Base-by-base conservation (phyloP, 345 rosid genomes). In the Aegle marmelos region DNA sequence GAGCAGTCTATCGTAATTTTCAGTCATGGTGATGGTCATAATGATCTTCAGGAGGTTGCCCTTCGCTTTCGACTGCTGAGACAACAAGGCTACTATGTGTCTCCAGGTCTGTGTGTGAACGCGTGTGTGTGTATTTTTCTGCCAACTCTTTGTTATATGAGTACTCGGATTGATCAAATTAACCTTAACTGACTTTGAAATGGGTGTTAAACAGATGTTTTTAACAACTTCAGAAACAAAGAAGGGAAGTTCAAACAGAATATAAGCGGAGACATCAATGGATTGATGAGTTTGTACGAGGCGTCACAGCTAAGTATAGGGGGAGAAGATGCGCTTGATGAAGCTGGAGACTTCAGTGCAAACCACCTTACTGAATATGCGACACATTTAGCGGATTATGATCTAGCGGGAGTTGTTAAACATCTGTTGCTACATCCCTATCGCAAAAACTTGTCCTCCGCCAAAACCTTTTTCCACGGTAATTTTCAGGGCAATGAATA, bases 261-360 rank as follows among this genome's bases (percentile, higher is more conserved):
- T 21, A 37, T 60, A 30, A 14, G 60, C 13, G 69, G 67, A 54
- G 86, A 86, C 78, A 63, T 87, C 9, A 69, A 69, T 73, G 89
- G 87, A 34, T 27, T 90, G 67, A 76, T 82, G 69, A 84, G 78
- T 37, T 64, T 89, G 70, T 87, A 73, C 30, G 92, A 90, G 83
- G 97, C 97, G 73, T 83, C 91, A 17, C 87, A 86, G 28, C 80
- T 90, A 14, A 72, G 88, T 59, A 66, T 80, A 13, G 81, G 73
- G n/a, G 94, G 86, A 7, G 97, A 90, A 85, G 81, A 84, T 69
- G 62, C 33, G 33, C 88, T 88, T 13, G 89, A 86, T 28, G 83
- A 83, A 63, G 82, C 83, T 6, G 77, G 79, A 72, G 79, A 68
- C 3, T 80, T 70, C 7, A 76, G 86, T 31, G 64, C 25, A 63